These are phyloP conservation scores for Verticillium klebahnii DNA, from an alignment of 2,329 filamentous ascomycete genomes.

Conservation along the genomic window DNA sequence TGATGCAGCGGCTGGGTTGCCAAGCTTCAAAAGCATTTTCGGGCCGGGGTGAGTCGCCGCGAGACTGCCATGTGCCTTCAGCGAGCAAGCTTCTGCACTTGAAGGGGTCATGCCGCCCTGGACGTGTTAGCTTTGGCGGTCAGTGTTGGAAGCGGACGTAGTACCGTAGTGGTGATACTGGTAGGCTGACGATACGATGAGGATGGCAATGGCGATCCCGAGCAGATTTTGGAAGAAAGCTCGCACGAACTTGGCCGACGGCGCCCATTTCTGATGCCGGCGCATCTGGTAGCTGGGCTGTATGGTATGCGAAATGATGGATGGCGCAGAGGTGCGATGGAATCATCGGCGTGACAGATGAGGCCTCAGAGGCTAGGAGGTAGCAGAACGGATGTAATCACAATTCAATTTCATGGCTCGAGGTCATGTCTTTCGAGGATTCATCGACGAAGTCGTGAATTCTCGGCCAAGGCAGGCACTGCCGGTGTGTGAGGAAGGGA, in stretches of 20 bases:
- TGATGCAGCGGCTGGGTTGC: conserved; percentile 56
- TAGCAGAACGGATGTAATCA: neutral
- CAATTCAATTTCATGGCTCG: neutral
- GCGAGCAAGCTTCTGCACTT: conserved; percentile 48
- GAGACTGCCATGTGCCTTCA: conserved; percentile 43
- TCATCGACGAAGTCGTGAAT: neutral
- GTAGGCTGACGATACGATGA: conserved; percentile 8
- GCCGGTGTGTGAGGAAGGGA: neutral
- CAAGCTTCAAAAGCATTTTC: conserved; percentile 38
- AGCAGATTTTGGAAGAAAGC: neutral
- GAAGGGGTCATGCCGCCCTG: conserved; percentile 36
- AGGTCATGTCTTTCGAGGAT: neutral
- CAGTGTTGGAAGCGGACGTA: neutral
- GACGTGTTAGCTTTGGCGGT: neutral
- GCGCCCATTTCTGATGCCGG: neutral
- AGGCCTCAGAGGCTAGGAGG: neutral
- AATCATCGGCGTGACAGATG: neutral
- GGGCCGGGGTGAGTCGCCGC: conserved; percentile 14
- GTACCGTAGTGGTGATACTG: conserved; percentile 7
- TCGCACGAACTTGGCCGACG: neutral
- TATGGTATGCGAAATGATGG: neutral
- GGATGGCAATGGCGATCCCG: conserved; percentile 3
- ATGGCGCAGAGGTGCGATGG: neutral
- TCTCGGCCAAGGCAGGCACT: neutral
- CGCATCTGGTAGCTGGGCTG: neutral